phyloP scores from a whole-genome alignment of 768 basidiomycete species.

The Collybiopsis luxurians region DNA sequence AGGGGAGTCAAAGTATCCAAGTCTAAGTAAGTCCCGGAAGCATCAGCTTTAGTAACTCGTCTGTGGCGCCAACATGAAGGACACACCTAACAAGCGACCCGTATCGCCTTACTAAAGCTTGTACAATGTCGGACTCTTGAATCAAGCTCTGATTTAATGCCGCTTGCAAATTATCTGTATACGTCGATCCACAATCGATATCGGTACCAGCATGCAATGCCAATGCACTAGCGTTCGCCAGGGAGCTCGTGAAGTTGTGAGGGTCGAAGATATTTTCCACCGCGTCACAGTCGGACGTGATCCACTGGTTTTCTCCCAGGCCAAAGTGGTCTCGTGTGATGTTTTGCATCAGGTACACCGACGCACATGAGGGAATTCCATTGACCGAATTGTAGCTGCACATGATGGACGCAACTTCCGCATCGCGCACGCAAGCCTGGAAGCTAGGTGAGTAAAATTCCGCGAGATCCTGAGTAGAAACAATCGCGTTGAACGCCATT shows the following conservation, averaged over 20 bases:
- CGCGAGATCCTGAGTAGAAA: constrained; percentile 51
- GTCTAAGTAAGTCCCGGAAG: too few species aligned
- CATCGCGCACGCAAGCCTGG: constrained; percentile 60
- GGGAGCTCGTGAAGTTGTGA: constrained; percentile 45
- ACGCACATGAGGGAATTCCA: constrained; percentile 55
- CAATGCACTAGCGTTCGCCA: constrained; percentile 45
- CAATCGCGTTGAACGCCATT: constrained; percentile 50
- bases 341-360: constrained; percentile 48
- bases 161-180: constrained; percentile 39
- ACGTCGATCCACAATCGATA: constrained; percentile 52
- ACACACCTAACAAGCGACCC: constrained; percentile 51
- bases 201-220: constrained; percentile 54
- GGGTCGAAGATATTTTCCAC: constrained; percentile 47
- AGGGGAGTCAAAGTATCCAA: constrained; percentile 57
- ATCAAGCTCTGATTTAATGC: constrained; percentile 49
- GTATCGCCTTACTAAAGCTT: constrained; percentile 44
- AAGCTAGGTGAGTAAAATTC: constrained; percentile 51
- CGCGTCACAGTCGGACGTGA: constrained; percentile 57
- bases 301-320: constrained; percentile 51
- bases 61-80: not conserved
- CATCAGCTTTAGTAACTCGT: not conserved
- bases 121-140: constrained; percentile 39
- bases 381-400: constrained; percentile 65
- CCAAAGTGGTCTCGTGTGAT: constrained; percentile 51
- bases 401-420: constrained; percentile 59